Base-by-base conservation (phyloP, 225 moss, liverwort and hornwort genomes). In the Polytrichum formosum region DNA sequence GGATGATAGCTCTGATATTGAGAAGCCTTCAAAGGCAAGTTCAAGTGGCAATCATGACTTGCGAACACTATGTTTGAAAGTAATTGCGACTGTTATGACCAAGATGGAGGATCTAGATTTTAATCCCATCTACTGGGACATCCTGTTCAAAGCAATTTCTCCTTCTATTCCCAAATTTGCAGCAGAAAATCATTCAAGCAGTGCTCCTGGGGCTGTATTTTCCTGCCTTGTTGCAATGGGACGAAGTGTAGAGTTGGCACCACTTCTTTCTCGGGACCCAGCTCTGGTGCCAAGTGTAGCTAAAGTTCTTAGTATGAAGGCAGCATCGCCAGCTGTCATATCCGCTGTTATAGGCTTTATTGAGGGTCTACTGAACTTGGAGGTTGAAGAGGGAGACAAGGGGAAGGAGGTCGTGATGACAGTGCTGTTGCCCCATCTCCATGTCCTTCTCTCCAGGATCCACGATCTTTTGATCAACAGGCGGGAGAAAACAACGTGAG, bases 201-300 rank as follows among this genome's bases (percentile, higher is more conserved):
- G 67, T 67, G 67, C 82, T 28, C 92, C 94, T 33, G 84, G 90
- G 61, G 87, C 98, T 63, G 80, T 99, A 19, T 79, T 92, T 81
- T 82, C 91, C 70, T 99, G 91, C 65, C 85, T 99, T 67, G 29
- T 94, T 19, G 78, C 92, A 59, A 88, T 99, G 83, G 91, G 94
- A 55, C 80, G 75, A 66, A 91, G 88, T 78, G 73, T 81, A 55
- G 74, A 89, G 30, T 74, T 94, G 66, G 94, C 92, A 71, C 90
- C 85, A 56, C 76, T 99, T 9, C 80, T 99, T 59, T 78, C 80
- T 56, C 85, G 80, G 76, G 84, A 94, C 67, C 75, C 71, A 64
- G 55, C 70, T 18, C 54, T 99, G 28, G 83, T 99, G 66, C 98
- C 91, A 26, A 93, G 81, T 61, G 61, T 94, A 55, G 73, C 90